Evolutionary conservation across 148 eudicot genomes (phyloP), one percentile per base, ranked within the genome.

Genomic region (Heliosperma pusillum): DNA sequence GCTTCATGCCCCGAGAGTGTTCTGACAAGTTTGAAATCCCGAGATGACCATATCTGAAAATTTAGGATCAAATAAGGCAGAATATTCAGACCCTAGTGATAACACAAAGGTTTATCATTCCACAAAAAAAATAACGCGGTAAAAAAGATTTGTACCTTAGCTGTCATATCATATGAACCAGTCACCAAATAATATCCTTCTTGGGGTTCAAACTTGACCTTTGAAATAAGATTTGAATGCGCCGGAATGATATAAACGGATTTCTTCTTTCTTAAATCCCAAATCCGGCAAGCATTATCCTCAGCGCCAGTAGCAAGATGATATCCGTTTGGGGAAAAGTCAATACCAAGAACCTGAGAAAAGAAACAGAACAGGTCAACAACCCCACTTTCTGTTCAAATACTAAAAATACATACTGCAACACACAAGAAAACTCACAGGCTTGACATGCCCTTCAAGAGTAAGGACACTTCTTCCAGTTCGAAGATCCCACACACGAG

Each of bases 401-500:
- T 64, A 65, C 17, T 12, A 22, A 52, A 58, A 62, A 26, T 16
- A 45, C 16, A 15, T 3, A 56, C 57, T 61, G 3, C 56, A 77
- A 40, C 55, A 52, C 47, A n/a, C 66, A 50, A 44, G 3, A 13
- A 50, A 77, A 76, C 90, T 85, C 74, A 95, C 97, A 22, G 93
- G 88, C 75, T 95, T 92, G 72, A 95, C 91, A 73, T 95, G 97
- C 65, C 97, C 99, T 88, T 95, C 97, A 25, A 95, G 83, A 75
- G 99, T 85, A 74, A 95, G 94, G 79, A 95, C 84, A 83, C 99
- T 92, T 87, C 87, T 87, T 76, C 99, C 97, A 50, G 94, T 82
- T 65, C 97, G 85, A 69, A 95, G 89, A 79, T 95, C 99, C 99
- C 97, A 95, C 16, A 95, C 97, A 73, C 97, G 97, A 67, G 91